Percentiles rank a stretch among this genome's conserved stretches.
These are phyloP conservation scores for Cryptococcus sp. DNA, from an alignment of 1,284 basidiomycete genomes.

Conservation along the genomic window DNA sequence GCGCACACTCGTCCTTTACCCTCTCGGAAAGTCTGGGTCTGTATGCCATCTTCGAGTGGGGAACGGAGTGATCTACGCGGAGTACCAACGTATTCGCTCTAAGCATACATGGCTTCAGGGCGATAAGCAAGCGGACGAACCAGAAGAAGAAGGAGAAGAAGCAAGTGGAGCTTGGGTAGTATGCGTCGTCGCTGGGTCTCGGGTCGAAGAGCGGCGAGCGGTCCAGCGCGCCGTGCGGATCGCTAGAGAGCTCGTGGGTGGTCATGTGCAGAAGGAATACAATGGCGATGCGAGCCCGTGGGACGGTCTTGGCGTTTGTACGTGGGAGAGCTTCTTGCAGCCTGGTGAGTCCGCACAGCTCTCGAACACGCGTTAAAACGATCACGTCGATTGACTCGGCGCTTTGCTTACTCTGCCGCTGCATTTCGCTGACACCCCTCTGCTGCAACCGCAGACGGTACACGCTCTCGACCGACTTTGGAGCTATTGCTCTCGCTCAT, in stretches of 20 bases:
- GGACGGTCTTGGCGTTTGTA: conserved; percentile 30
- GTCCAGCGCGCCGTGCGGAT: conserved; percentile 21
- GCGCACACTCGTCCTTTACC: not conserved
- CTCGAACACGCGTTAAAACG: not conserved
- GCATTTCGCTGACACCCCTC: no score
- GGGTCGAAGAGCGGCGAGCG: conserved; percentile 10
- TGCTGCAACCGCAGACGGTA: not conserved
- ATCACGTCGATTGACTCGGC: no score
- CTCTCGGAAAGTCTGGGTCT: conserved; percentile 8
- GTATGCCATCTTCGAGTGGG: no score
- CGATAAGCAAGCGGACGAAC: conserved; percentile 12
- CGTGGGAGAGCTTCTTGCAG: conserved; percentile 23
- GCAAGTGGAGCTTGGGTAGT: conserved; percentile 26
- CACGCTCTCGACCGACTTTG: conserved; percentile 15
- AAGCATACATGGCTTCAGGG: conserved; percentile 18
- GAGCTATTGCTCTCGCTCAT: conserved; percentile 24
- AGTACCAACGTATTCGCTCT: conserved; percentile 23
- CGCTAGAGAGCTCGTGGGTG: conserved; percentile 23
- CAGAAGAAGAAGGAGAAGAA: conserved; percentile 12
- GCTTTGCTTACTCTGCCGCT: no score
- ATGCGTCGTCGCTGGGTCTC: conserved; percentile 9
- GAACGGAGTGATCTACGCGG: conserved; percentile 19
- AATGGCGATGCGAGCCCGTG: conserved; percentile 11
- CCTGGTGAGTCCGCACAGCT: conserved; percentile 11
- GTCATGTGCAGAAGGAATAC: not conserved